Base-by-base conservation (phyloP, 345 rosid species). In the Adansonia digitata region DNA sequence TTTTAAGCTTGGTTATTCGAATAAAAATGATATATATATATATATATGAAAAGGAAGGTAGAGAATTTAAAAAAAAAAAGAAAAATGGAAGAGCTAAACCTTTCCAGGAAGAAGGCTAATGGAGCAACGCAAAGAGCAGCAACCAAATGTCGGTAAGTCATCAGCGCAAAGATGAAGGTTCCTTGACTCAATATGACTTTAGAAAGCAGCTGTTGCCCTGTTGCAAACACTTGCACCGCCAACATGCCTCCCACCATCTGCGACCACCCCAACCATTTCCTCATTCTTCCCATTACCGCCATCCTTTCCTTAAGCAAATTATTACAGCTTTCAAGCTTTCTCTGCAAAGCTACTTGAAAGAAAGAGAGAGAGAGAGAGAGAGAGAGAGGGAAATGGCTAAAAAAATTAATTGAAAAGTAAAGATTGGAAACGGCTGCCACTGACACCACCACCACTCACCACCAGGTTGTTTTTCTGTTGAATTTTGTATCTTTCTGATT, bases 121-220 rank as follows among this genome's bases (percentile, higher is more conserved):
- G 90, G 88, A 42, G 84, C 86, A 15, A 87, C 77, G 37, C 82
- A 80, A 43, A 80, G 45, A 10, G 84, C 82, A 2, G 88, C 90
- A 29, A 87, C 84, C 15, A 87, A 56, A 68, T 87, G 86, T 5
- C 88, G 82, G 53, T 87, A 87, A 7, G 90, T 48, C 81, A 83
- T 77, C 48, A 87, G 72, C 1, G 90, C 85, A 7, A 85, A 80
- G 27, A 87, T 80, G 18, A 83, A 85, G 26, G 80, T 78, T 7
- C 90, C 90, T 7, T 82, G 48, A 9, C 13, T 60, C 40, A 85
- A 67, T 20, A 83, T 77, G 11, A 85, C 57, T 57, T 70, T 80
- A 9, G 90, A 74, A 17, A 87, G 87, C 20, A 87, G 56, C 72
- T 83, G 85, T 74, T 83, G 70, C 10, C 84, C 87, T 0, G 88